Conservation (phyloP, 371 early-diverging fungal genomes). For the Mucor saturninus region DNA sequence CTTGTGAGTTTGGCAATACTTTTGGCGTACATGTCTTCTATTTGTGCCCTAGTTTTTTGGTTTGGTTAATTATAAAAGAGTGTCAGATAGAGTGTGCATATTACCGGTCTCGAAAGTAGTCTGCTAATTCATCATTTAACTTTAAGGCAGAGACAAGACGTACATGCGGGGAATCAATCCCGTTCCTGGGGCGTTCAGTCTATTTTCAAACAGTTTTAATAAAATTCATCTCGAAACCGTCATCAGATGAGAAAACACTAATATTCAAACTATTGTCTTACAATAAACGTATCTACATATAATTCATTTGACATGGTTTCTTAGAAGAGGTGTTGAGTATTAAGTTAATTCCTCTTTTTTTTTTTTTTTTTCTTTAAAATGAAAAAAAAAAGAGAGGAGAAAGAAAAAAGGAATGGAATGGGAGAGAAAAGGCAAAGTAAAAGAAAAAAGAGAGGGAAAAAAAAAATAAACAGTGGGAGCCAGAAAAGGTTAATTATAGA, state of each 20-base stretch:
- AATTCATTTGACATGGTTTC: slow-evolving; percentile 2
- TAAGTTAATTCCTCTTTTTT: not conserved
- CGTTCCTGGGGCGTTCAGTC: slow-evolving; percentile 60
- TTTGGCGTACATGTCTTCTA: slow-evolving; percentile 30
- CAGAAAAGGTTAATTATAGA: not conserved
- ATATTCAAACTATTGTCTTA: not conserved
- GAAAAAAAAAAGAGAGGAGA: slow-evolving; percentile 4
- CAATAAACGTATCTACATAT: slow-evolving; percentile 15
- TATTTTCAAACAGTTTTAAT: slow-evolving; percentile 15
- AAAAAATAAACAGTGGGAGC: slow-evolving; percentile 3
- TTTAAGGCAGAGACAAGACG: slow-evolving; percentile 53
- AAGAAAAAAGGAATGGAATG: slow-evolving; percentile 19
- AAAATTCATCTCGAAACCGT: not conserved
- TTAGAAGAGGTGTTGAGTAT: not conserved
- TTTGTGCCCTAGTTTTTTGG: slow-evolving; percentile 15
- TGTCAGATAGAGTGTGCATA: not conserved
- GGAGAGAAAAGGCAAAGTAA: slow-evolving; percentile 2
- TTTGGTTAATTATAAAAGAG: not conserved
- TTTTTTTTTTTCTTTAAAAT: not conserved
- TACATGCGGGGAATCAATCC: slow-evolving; percentile 52
- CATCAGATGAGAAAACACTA: not conserved
- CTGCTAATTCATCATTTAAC: slow-evolving; percentile 63
- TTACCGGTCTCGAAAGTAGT: slow-evolving; percentile 64
- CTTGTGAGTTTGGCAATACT: slow-evolving; percentile 17
- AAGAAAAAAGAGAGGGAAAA: slow-evolving; percentile 6